Conservation (phyloP, 2,329 filamentous ascomycete species). For the Chaetoscypha palmicola region DNA sequence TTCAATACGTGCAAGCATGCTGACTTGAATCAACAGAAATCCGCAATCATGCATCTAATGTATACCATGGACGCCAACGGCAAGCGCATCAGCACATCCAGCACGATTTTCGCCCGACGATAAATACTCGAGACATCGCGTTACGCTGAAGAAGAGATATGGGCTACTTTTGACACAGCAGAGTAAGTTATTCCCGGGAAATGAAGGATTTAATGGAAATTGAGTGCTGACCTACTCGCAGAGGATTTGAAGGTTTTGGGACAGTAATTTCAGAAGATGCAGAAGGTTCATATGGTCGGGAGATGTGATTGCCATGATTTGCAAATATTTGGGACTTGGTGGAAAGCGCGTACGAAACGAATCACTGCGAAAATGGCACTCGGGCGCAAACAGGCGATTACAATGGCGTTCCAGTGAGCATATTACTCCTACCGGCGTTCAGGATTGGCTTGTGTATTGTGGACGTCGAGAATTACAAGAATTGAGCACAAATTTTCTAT, state of each 20-base stretch:
- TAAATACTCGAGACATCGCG: slow-evolving; percentile 95
- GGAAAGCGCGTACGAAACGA: too few relatives aligned
- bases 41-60: slow-evolving; percentile 60
- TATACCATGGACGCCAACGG: slow-evolving; percentile 77
- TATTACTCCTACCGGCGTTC: background rate
- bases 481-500: too few relatives aligned
- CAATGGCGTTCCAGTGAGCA: background rate
- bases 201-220: too few relatives aligned
- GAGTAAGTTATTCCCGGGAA: slow-evolving; percentile 35
- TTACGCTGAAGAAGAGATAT: slow-evolving; percentile 91
- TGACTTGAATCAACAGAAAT: background rate
- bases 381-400: too few relatives aligned
- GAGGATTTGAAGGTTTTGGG: slow-evolving; percentile 39
- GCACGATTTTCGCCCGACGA: slow-evolving; percentile 97
- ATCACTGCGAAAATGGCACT: too few relatives aligned
- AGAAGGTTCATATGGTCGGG: too few relatives aligned
- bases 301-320: too few relatives aligned
- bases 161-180: slow-evolving; percentile 80
- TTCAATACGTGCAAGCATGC: background rate
- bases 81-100: slow-evolving; percentile 86
- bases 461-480: too few relatives aligned
- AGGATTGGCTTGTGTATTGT: background rate
- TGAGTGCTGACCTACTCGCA: too few relatives aligned
- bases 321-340: too few relatives aligned
- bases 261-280: too few relatives aligned